These are phyloP conservation scores for Colletotrichum sp. DNA, from an alignment of 2,329 filamentous ascomycete species.

Conservation along the genomic window DNA sequence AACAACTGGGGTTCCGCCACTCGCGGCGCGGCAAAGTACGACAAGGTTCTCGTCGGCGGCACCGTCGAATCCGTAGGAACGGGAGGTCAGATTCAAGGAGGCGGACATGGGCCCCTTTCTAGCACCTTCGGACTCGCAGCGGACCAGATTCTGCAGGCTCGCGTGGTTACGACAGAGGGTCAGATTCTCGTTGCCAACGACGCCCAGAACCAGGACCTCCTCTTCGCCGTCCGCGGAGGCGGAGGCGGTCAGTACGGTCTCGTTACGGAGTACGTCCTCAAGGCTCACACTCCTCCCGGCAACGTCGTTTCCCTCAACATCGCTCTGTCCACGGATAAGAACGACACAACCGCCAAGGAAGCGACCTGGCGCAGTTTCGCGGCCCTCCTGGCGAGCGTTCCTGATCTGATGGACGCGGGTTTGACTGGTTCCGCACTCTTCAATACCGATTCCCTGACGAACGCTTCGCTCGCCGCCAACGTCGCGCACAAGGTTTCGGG, in stretches of 20 bases:
- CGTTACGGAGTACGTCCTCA: slow-evolving; percentile 35
- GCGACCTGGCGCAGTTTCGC: neutral
- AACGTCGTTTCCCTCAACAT: slow-evolving; percentile 1
- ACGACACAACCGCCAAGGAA: neutral
- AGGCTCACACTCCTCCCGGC: neutral
- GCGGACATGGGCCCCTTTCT: slow-evolving; percentile 57
- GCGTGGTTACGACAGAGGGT: slow-evolving; percentile 52
- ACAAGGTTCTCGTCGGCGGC: slow-evolving; percentile 48
- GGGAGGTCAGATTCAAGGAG: slow-evolving; percentile 66
- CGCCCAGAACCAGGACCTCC: slow-evolving; percentile 54
- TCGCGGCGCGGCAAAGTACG: slow-evolving; percentile 42
- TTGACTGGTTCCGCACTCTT: neutral
- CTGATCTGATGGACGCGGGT: slow-evolving; percentile 3
- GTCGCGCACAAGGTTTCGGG: neutral
- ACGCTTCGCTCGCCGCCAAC: neutral
- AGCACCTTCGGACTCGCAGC: slow-evolving; percentile 44
- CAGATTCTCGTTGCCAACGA: slow-evolving; percentile 46
- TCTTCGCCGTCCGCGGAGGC: slow-evolving; percentile 61
- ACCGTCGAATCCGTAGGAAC: slow-evolving; percentile 64
- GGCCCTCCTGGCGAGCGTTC: neutral
- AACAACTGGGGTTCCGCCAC: slow-evolving; percentile 40
- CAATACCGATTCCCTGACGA: neutral
- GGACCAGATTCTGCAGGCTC: slow-evolving; percentile 52
- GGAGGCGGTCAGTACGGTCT: slow-evolving; percentile 58
- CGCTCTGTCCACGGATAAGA: neutral